phyloP scores from a whole-genome alignment of 805 yeast species.

The Kurtzmaniella fragi region DNA sequence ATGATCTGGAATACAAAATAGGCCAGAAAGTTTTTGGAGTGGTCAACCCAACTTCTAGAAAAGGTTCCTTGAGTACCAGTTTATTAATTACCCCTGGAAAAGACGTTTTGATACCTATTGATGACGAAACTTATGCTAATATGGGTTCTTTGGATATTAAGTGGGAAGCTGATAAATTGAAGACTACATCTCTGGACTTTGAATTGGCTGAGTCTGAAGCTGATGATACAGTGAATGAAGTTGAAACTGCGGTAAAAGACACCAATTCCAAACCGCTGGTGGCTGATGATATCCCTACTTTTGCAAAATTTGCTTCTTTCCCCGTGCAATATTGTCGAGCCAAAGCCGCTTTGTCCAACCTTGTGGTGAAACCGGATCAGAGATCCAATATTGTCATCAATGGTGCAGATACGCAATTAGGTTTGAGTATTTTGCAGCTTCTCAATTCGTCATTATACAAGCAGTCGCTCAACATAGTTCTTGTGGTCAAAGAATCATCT shows the following conservation, averaged over 20 bases:
- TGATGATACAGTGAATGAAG: constrained; percentile 3
- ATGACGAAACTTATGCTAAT: constrained; percentile 15
- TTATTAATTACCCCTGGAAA: constrained; percentile 48
- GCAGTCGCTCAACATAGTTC: constrained; percentile 22
- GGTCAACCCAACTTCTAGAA: constrained; percentile 44
- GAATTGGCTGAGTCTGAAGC: neutral
- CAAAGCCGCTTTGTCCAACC: constrained; percentile 26
- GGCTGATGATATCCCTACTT: constrained; percentile 6
- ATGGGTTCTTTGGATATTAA: constrained; percentile 19
- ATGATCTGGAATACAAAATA: constrained; percentile 26
- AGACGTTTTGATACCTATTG: constrained; percentile 35
- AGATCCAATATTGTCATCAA: constrained; percentile 25
- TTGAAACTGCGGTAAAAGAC: too few relatives aligned
- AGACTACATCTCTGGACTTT: too few relatives aligned
- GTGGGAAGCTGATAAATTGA: neutral
- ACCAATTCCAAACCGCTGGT: too few relatives aligned
- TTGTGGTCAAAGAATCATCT: constrained; percentile 23
- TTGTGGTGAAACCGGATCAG: constrained; percentile 11
- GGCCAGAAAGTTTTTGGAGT: constrained; percentile 69
- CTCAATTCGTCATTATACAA: constrained; percentile 24
- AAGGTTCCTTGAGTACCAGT: constrained; percentile 57
- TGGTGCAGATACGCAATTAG: constrained; percentile 39
- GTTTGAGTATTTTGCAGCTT: constrained; percentile 30
- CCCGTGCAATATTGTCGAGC: constrained; percentile 34
- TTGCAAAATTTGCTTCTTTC: constrained; percentile 29